Base-by-base conservation (phyloP, 352 stramenopile species). In the Phytophthora citricola region DNA sequence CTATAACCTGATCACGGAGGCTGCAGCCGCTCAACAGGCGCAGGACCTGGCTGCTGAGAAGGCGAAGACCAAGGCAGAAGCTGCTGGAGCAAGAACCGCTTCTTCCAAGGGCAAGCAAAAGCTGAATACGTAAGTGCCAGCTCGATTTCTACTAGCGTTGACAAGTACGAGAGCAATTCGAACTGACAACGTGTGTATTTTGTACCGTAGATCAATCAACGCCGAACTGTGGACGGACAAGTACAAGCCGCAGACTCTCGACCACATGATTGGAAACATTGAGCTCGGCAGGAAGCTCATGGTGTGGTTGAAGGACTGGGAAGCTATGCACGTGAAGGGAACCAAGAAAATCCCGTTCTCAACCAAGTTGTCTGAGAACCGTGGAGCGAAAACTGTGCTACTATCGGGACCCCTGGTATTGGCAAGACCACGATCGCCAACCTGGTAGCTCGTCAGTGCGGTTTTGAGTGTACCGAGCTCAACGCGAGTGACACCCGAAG, bases 401-500 rank as follows among this genome's bases (percentile, higher is more conserved):
- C 76, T 99, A 7, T 99, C 93, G 1, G 97, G 98, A 5, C 97
- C 97, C 98, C 98, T 0, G 97, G 96, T 48, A 99, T 97, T 60
- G 89, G 88, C 36, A 99, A 99, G 81, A 99, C 97, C 0, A 99
- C 96, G 10, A 97, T 98, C 29, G 97, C 97, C 0, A 97, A 88
- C 17, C 70, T 99, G 7, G 86, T 99, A 20, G 93, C 93, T 12
- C 83, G 82, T 52, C 83, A 95, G 58, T 91, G 86, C 45, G 95
- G 95, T 26, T 98, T 98, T 53, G 92, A 99, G 61, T 93, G 98
- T 32, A 89, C 88, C 2, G 94, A 98, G 62, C 80, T 99, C 41
- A 99, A 99, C 75, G 98, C 98, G 2, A 99, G 94, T 62, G 97
- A 99, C 69, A 98, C 96, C 17, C 86, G 98, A 26, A 98, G 88